A percentile compares a stretch with the other conserved stretches of the same genome.
Evolutionary conservation across 495 filamentous ascomycete species (phyloP).

Genomic region (Podospora anserina): DNA sequence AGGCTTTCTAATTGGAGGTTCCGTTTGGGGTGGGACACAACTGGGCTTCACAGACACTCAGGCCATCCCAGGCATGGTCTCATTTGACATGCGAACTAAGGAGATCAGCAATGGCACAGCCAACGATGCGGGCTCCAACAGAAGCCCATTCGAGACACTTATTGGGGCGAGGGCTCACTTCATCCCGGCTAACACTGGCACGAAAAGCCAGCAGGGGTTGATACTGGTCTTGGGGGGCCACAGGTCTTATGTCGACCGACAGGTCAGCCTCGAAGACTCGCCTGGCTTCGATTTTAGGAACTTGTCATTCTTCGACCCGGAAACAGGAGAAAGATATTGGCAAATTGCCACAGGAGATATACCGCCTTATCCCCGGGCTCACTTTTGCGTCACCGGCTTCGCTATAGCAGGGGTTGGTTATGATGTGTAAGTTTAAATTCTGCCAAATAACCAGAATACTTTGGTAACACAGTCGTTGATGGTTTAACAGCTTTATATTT

Average conservation of each 20-base stretch:
- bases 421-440: slow-evolving; percentile 24
- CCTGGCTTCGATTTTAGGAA: slow-evolving; percentile 20
- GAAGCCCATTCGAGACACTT: slow-evolving; percentile 16
- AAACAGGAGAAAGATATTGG: slow-evolving; percentile 31
- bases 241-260: slow-evolving; percentile 14
- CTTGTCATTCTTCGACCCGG: slow-evolving; percentile 39
- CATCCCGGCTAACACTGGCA: slow-evolving; percentile 26
- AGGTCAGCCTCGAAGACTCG: slow-evolving; percentile 5
- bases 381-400: slow-evolving; percentile 33
- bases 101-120: slow-evolving; percentile 20
- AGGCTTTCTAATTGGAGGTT: slow-evolving; percentile 20
- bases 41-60: neutral
- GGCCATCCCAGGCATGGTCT: slow-evolving; percentile 24
- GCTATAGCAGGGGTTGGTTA: slow-evolving; percentile 35
- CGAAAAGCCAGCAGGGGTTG: slow-evolving; percentile 22
- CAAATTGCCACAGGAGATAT: slow-evolving; percentile 33
- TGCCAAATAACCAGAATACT: too few species aligned
- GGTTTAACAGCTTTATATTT: slow-evolving; percentile 31
- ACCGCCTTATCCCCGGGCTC: slow-evolving; percentile 20
- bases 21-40: slow-evolving; percentile 11
- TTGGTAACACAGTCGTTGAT: neutral
- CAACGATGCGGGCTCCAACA: neutral
- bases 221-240: slow-evolving; percentile 37
- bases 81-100: slow-evolving; percentile 21
- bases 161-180: slow-evolving; percentile 27